These are phyloP conservation scores for Haplographium delicatum DNA, from an alignment of 495 filamentous ascomycete genomes.

Conservation along the genomic window DNA sequence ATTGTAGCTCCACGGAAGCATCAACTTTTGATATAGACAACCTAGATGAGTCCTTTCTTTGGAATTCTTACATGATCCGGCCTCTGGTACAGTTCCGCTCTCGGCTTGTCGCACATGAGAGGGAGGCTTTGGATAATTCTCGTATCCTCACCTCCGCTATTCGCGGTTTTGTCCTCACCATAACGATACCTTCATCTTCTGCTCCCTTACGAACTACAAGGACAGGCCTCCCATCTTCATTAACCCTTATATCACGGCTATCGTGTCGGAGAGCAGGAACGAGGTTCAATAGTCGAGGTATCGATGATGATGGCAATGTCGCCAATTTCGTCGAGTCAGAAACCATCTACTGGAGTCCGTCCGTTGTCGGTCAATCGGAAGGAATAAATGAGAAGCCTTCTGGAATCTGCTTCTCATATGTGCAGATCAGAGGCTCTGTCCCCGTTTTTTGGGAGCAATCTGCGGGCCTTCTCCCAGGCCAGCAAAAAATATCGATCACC, in stretches of 20 bases:
- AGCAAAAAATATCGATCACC: conserved; percentile 92
- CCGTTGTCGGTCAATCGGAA: conserved; percentile 26
- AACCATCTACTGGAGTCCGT: conserved; percentile 67
- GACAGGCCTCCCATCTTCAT: conserved; percentile 69
- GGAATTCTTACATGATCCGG: conserved; percentile 97
- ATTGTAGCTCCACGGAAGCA: conserved; percentile 42
- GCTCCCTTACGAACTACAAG: conserved; percentile 48
- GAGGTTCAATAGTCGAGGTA: conserved; percentile 90
- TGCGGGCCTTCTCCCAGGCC: conserved; percentile 78
- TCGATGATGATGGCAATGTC: conserved; percentile 97
- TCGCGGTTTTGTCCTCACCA: conserved; percentile 80
- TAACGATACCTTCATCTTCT: conserved; percentile 63
- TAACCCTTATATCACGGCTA: conserved; percentile 87
- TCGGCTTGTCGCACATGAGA: conserved; percentile 66
- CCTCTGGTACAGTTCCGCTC: conserved; percentile 86
- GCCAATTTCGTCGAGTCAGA: conserved; percentile 77
- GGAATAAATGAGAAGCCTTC: conserved; percentile 16
- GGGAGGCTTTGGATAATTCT: conserved; percentile 70
- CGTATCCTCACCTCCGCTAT: conserved; percentile 91
- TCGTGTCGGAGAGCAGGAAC: conserved; percentile 92
- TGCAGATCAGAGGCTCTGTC: conserved; percentile 84
- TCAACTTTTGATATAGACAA: conserved; percentile 72
- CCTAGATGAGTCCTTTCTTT: conserved; percentile 84
- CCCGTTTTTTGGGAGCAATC: conserved; percentile 97
- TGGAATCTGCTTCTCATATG: conserved; percentile 83